phyloP scores from a whole-genome alignment of 805 yeast genomes.

The Yarrowia keelungensis region DNA sequence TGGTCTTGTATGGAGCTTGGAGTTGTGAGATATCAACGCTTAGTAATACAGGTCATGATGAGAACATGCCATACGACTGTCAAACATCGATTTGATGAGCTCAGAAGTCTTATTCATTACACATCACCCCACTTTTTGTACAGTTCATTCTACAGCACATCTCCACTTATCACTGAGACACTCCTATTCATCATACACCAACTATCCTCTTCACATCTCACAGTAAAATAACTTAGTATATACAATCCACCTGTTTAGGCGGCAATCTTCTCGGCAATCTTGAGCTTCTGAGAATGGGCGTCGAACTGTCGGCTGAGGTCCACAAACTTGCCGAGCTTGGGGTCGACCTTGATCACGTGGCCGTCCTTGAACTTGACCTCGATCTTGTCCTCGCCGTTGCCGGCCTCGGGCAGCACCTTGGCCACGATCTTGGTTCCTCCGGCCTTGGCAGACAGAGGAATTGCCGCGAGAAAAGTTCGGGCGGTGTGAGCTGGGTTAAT shows the following conservation, averaged over 20 bases:
- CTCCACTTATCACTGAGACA: too few relatives aligned
- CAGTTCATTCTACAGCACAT: too few relatives aligned
- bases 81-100: too few relatives aligned
- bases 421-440: conserved; percentile 36
- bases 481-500: conserved; percentile 39
- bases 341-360: conserved; percentile 67
- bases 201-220: neutral
- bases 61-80: too few relatives aligned
- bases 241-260: conserved; percentile 6
- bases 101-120: too few relatives aligned
- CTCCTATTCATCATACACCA: too few relatives aligned
- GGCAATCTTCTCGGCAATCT: conserved; percentile 59
- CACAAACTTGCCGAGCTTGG: conserved; percentile 58
- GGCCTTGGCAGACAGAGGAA: conserved; percentile 37
- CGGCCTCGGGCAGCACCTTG: conserved; percentile 36
- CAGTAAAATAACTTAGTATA: conserved; percentile 37
- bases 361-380: conserved; percentile 60
- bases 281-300: conserved; percentile 75
- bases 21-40: too few relatives aligned
- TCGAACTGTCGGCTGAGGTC: conserved; percentile 71
- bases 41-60: too few relatives aligned
- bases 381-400: conserved; percentile 35
- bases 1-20: too few relatives aligned
- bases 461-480: conserved; percentile 35
- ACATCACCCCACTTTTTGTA: too few relatives aligned